phyloP scores from a whole-genome alignment of 306 rosid species.

The Fragaria vesca region DNA sequence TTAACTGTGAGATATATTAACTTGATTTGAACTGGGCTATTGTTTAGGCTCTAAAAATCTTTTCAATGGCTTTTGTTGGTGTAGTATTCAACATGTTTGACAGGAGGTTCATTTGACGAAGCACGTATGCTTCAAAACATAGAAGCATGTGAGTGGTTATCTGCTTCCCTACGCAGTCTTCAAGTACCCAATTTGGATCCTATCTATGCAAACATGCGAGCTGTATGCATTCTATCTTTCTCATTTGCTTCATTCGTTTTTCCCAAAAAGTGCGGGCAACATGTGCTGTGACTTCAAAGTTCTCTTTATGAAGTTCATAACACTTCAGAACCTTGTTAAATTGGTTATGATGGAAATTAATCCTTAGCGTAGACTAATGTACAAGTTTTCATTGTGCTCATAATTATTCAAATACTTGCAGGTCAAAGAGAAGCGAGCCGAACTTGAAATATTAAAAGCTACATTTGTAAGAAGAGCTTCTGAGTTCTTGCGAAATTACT shows the following conservation, averaged over 20 bases:
- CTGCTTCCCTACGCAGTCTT: constrained; percentile 66
- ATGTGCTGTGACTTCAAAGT: not conserved
- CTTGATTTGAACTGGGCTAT: constrained; percentile 24
- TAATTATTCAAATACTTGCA: constrained; percentile 40
- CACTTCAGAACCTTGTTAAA: not conserved
- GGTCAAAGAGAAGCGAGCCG: constrained; percentile 91
- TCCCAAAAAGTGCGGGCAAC: not conserved
- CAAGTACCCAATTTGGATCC: constrained; percentile 69
- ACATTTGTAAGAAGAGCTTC: constrained; percentile 81
- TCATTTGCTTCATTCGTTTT: constrained; percentile 3
- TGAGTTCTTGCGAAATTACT: constrained; percentile 70
- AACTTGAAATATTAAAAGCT: constrained; percentile 77
- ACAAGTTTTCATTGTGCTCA: constrained; percentile 2
- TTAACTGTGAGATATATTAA: constrained; percentile 5
- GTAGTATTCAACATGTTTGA: constrained; percentile 77
- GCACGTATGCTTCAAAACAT: constrained; percentile 65
- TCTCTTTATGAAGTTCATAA: not conserved
- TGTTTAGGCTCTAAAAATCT: constrained; percentile 18
- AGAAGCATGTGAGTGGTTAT: constrained; percentile 93
- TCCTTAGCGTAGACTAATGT: not conserved
- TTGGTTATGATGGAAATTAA: not conserved
- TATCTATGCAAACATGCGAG: constrained; percentile 70
- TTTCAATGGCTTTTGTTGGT: constrained; percentile 43
- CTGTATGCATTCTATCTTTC: constrained; percentile 55
- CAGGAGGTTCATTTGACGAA: constrained; percentile 84